These are phyloP conservation scores for Trichosporon coremiiforme DNA, from an alignment of 1,284 basidiomycete species.

Conservation along the genomic window DNA sequence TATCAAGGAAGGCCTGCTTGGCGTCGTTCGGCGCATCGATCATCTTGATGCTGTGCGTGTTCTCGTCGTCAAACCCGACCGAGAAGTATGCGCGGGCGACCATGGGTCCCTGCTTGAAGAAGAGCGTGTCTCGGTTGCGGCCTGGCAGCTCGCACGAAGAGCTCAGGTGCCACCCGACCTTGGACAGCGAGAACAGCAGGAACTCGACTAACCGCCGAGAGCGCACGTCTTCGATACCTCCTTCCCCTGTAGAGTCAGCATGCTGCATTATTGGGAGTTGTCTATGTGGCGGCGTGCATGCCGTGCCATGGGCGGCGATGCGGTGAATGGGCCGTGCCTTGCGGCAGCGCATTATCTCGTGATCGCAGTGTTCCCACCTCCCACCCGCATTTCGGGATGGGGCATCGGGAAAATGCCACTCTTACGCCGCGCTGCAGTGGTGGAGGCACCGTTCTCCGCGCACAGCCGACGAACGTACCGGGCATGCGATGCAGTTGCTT, in stretches of 20 bases:
- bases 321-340: slow-evolving; percentile 2
- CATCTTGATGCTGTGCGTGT: slow-evolving; percentile 17
- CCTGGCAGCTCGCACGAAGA: slow-evolving; percentile 14
- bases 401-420: background rate
- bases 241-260: slow-evolving; percentile 8
- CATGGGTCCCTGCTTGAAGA: slow-evolving; percentile 14
- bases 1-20: slow-evolving; percentile 13
- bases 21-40: slow-evolving; percentile 12
- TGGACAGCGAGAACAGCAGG: slow-evolving; percentile 22
- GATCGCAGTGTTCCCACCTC: slow-evolving; percentile 3
- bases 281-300: background rate
- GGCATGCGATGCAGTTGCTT: background rate
- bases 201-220: slow-evolving; percentile 21
- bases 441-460: background rate
- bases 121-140: slow-evolving; percentile 1
- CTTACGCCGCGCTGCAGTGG: background rate
- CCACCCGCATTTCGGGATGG: slow-evolving; percentile 1
- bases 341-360: slow-evolving; percentile 7
- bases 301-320: background rate
- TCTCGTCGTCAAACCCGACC: slow-evolving; percentile 4
- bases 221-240: slow-evolving; percentile 2
- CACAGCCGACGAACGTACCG: background rate
- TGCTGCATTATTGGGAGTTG: background rate
- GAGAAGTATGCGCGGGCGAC: slow-evolving; percentile 1
- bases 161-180: slow-evolving; percentile 20